These are phyloP conservation scores for Diplodia sapinea DNA, from an alignment of 2,329 filamentous ascomycete species.

Conservation along the genomic window DNA sequence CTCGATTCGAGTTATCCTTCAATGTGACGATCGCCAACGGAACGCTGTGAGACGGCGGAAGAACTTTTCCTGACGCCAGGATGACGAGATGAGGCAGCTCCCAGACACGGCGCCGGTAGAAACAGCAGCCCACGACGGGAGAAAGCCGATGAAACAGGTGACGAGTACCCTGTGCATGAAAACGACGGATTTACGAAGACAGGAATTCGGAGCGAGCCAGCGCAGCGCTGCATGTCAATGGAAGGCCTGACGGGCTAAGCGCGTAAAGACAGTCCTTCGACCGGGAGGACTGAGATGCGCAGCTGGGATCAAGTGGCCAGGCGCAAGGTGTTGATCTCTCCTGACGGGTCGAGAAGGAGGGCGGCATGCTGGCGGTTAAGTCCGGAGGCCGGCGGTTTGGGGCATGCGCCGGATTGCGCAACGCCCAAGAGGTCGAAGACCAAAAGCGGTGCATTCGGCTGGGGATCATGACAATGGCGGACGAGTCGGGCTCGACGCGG, in stretches of 20 bases:
- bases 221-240: conserved; percentile 13
- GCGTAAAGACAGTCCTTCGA: neutral
- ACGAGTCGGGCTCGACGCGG: too few species aligned
- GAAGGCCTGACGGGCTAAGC: conserved; percentile 13
- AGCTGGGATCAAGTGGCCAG: neutral
- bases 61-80: neutral
- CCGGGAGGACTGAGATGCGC: conserved; percentile 12
- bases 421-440: neutral
- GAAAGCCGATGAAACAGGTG: neutral
- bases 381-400: conserved; percentile 6
- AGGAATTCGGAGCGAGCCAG: conserved; percentile 17
- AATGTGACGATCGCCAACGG: conserved; percentile 2
- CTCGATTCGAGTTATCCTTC: conserved; percentile 8
- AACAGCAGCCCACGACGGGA: neutral
- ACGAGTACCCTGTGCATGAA: neutral
- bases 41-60: conserved; percentile 4
- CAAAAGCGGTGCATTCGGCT: neutral
- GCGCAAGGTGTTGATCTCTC: conserved; percentile 12
- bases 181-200: neutral
- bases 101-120: neutral
- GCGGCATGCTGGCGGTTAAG: neutral
- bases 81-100: neutral
- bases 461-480: neutral
- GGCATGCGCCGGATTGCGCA: conserved; percentile 15
- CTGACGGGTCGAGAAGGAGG: conserved; percentile 6